phyloP scores from a whole-genome alignment of 2,329 filamentous ascomycete genomes.

The Xylaria sp. region DNA sequence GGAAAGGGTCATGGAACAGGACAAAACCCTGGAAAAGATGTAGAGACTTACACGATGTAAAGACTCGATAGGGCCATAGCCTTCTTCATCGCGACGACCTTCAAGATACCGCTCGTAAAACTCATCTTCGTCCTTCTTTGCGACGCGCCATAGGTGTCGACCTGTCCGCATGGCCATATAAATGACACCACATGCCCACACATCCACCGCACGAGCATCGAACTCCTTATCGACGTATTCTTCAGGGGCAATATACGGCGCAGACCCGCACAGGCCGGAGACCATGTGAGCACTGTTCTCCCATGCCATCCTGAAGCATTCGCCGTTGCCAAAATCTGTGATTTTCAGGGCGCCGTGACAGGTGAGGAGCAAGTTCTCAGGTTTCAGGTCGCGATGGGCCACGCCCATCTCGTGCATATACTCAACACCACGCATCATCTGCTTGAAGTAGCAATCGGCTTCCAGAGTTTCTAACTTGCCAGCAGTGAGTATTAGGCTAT shows the following conservation, averaged over 20 bases:
- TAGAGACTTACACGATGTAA: conserved; percentile 81
- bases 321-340: conserved; percentile 97
- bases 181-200: conserved; percentile 98
- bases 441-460: conserved; percentile 98
- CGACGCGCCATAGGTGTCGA: conserved; percentile 94
- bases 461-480: conserved; percentile 92
- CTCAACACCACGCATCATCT: conserved; percentile 98
- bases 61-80: conserved; percentile 95
- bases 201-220: conserved; percentile 95
- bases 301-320: conserved; percentile 99
- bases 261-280: conserved; percentile 93
- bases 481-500: conserved; percentile 89
- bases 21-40: not conserved
- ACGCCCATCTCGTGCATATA: conserved; percentile 99
- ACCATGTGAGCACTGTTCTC: conserved; percentile 99
- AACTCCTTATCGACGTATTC: conserved; percentile 97
- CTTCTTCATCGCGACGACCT: conserved; percentile 91
- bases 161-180: conserved; percentile 99
- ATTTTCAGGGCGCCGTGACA: conserved; percentile 95
- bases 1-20: not conserved
- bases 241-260: conserved; percentile 96
- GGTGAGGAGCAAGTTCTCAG: conserved; percentile 93
- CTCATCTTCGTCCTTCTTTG: conserved; percentile 95
- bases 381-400: conserved; percentile 94
- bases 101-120: conserved; percentile 96